Evolutionary conservation across 352 stramenopile species (phyloP).

Genomic region (Globisporangium cederbergense): DNA sequence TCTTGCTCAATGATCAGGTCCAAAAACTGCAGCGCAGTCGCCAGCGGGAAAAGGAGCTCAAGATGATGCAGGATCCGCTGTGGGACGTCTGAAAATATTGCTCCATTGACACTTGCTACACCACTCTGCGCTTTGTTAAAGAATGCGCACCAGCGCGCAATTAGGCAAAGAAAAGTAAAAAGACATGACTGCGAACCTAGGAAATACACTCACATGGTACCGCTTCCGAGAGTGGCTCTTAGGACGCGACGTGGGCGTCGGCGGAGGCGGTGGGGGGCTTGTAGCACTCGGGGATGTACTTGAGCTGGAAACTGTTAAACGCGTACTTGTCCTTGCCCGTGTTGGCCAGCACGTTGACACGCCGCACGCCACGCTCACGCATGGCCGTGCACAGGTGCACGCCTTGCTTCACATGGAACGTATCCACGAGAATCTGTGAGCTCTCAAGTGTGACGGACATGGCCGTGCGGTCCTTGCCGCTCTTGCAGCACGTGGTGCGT

Average conservation of each 20-base stretch:
- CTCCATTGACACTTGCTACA: not conserved
- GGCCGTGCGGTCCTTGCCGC: conserved; percentile 95
- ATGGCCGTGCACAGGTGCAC: conserved; percentile 85
- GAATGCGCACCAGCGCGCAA: conserved; percentile 1
- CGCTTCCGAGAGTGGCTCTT: conserved; percentile 12
- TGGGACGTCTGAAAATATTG: conserved; percentile 40
- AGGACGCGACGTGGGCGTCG: conserved; percentile 75
- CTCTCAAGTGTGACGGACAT: conserved; percentile 97
- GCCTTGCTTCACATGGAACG: conserved; percentile 86
- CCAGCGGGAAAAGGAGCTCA: conserved; percentile 62
- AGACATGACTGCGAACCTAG: not conserved
- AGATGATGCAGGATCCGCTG: conserved; percentile 61
- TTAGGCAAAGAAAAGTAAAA: too few relatives aligned
- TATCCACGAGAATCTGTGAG: conserved; percentile 86
- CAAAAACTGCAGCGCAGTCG: conserved; percentile 75
- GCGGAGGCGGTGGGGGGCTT: conserved; percentile 82
- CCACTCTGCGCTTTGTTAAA: conserved; percentile 9
- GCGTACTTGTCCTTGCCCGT: conserved; percentile 93
- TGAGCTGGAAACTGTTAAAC: conserved; percentile 97
- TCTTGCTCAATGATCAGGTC: conserved; percentile 25
- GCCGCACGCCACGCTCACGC: conserved; percentile 79
- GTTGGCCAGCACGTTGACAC: conserved; percentile 83
- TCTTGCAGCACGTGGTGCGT: conserved; percentile 96
- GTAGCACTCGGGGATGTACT: conserved; percentile 95
- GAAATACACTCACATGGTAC: conserved; percentile 9